Evolutionary conservation across 768 basidiomycete species (phyloP).

Genomic region (Pleurotus citrinopileatus): DNA sequence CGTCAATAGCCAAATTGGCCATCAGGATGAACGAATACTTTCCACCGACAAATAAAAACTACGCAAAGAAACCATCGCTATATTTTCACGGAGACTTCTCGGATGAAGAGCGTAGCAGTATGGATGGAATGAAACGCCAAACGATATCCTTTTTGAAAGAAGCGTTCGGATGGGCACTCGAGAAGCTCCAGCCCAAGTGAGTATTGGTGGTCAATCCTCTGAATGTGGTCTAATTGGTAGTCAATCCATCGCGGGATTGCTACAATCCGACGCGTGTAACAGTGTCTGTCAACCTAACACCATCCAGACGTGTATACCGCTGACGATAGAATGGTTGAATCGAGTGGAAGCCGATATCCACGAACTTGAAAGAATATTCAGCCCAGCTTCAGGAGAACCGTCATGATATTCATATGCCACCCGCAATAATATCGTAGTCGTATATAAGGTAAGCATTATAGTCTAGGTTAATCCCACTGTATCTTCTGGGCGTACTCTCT

Average conservation of each 20-base stretch:
- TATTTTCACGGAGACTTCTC: slow-evolving; percentile 26
- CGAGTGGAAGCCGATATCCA: not conserved
- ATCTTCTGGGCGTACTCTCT: slow-evolving; percentile 71
- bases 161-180: slow-evolving; percentile 21
- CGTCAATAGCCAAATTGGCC: slow-evolving; percentile 31
- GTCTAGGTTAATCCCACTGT: slow-evolving; percentile 61
- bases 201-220: no score
- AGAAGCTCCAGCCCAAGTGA: slow-evolving; percentile 15
- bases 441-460: slow-evolving; percentile 4
- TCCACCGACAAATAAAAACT: slow-evolving; percentile 24
- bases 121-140: slow-evolving; percentile 16
- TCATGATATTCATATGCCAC: not conserved
- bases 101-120: slow-evolving; percentile 16
- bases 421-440: not conserved
- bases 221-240: no score
- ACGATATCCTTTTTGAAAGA: slow-evolving; percentile 17
- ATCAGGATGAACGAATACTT: slow-evolving; percentile 41
- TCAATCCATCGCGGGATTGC: not conserved
- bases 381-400: not conserved
- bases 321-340: not conserved
- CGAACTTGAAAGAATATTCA: slow-evolving; percentile 14
- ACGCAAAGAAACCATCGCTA: slow-evolving; percentile 17
- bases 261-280: not conserved
- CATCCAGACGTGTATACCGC: not conserved
- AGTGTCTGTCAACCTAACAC: not conserved